phyloP scores from a whole-genome alignment of 345 rosid genomes.

The Gossypium bickii region DNA sequence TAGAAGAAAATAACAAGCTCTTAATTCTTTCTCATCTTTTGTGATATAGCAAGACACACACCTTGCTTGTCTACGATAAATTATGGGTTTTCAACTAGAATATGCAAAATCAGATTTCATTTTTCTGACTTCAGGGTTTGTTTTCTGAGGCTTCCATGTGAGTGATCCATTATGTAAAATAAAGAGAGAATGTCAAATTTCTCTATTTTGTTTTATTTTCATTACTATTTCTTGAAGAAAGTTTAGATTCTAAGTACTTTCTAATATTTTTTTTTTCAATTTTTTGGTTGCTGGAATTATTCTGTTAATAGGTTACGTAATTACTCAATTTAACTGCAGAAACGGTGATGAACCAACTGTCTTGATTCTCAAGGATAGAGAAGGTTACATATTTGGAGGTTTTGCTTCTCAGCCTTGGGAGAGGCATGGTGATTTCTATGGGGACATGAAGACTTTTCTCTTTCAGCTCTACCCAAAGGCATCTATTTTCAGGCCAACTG shows the following conservation, averaged over 20 bases:
- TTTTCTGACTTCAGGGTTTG: background rate
- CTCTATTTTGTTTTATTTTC: background rate
- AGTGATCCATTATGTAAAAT: background rate
- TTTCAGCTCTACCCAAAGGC: slow-evolving; percentile 76
- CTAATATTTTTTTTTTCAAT: background rate
- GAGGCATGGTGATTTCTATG: slow-evolving; percentile 78
- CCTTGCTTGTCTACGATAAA: background rate
- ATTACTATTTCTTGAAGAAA: background rate
- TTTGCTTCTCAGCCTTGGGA: slow-evolving; percentile 94
- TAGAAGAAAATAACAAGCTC: background rate
- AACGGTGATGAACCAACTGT: slow-evolving; percentile 56
- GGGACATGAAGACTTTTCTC: slow-evolving; percentile 85
- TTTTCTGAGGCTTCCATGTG: background rate
- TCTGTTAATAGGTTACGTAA: slow-evolving; percentile 21
- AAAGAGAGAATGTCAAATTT: background rate
- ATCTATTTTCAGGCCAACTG: slow-evolving; percentile 72
- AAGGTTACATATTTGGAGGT: slow-evolving; percentile 78
- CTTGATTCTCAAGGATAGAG: slow-evolving; percentile 70
- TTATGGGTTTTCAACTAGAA: background rate
- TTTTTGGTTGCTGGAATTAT: slow-evolving; percentile 20
- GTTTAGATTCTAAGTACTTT: background rate
- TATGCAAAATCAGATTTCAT: background rate
- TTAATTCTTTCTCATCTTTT: background rate
- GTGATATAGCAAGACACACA: background rate
- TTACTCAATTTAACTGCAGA: slow-evolving; percentile 49